Evolutionary conservation across 2,329 filamentous ascomycete species (phyloP).

Genomic region (Ascomycota sp.): DNA sequence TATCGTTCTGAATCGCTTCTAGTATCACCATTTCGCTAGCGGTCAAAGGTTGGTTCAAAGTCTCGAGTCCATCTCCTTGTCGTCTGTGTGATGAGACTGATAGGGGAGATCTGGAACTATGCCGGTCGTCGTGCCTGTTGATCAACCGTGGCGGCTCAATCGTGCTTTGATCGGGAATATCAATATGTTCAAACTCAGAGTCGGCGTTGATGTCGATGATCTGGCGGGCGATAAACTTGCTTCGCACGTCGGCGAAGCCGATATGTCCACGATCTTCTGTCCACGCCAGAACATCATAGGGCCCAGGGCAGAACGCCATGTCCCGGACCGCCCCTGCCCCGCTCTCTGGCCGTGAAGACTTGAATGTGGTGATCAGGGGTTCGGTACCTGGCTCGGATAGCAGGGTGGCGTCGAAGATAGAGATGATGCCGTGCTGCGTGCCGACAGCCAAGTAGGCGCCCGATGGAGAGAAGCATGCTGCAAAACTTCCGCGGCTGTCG

Average conservation of each 20-base stretch:
- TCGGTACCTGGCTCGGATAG: slow-evolving; percentile 26
- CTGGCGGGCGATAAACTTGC: slow-evolving; percentile 46
- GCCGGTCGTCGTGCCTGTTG: slow-evolving; percentile 24
- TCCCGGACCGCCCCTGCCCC: slow-evolving; percentile 64
- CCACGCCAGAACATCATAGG: slow-evolving; percentile 84
- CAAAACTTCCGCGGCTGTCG: slow-evolving; percentile 49
- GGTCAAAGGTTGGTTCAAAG: slow-evolving; percentile 29
- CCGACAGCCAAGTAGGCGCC: slow-evolving; percentile 55
- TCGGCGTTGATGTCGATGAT: slow-evolving; percentile 42
- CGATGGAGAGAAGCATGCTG: slow-evolving; percentile 55
- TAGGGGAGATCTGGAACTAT: slow-evolving; percentile 5
- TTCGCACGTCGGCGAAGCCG: slow-evolving; percentile 53
- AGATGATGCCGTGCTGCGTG: slow-evolving; percentile 64
- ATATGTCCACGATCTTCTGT: slow-evolving; percentile 68
- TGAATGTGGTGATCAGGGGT: slow-evolving; percentile 54
- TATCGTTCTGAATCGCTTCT: slow-evolving; percentile 32
- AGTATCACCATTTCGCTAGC: slow-evolving; percentile 34
- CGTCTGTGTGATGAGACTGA: slow-evolving; percentile 1
- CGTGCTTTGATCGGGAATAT: slow-evolving; percentile 32
- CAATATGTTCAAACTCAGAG: slow-evolving; percentile 33
- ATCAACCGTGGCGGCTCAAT: slow-evolving; percentile 33
- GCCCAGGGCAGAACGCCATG: slow-evolving; percentile 79
- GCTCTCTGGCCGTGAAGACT: slow-evolving; percentile 53
- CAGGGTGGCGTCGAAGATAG: slow-evolving; percentile 42
- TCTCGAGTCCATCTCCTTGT: slow-evolving; percentile 15